Conservation (phyloP, 2,329 filamentous ascomycete species). For the Diaporthe vaccinii region DNA sequence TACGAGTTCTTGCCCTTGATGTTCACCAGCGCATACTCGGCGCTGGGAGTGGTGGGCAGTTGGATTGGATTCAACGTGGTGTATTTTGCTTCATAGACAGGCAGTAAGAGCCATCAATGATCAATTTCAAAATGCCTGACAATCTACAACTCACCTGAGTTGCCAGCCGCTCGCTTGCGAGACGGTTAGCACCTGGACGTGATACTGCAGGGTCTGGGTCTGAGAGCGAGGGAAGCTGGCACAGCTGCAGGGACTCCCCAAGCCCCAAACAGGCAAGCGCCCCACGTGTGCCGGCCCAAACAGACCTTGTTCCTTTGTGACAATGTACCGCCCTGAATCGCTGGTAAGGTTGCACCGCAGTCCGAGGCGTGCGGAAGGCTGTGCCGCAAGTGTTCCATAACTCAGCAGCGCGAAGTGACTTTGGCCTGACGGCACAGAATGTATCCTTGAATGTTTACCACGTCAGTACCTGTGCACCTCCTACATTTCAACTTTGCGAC, state of each 20-base stretch:
- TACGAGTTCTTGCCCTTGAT: constrained; percentile 95
- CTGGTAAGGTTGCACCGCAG: constrained; percentile 30
- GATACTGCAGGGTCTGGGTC: not conserved
- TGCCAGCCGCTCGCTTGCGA: not conserved
- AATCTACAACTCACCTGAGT: not conserved
- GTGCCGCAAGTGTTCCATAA: constrained; percentile 26
- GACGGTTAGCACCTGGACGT: not conserved
- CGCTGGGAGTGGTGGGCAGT: constrained; percentile 93
- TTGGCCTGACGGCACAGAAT: constrained; percentile 3
- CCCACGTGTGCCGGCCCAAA: constrained; percentile 31
- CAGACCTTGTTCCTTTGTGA: not conserved
- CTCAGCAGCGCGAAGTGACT: constrained; percentile 30
- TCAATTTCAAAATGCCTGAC: not conserved
- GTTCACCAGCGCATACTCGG: constrained; percentile 96
- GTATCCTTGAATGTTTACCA: constrained; percentile 27
- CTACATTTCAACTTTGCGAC: not conserved
- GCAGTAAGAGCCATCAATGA: not conserved
- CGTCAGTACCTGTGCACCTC: constrained; percentile 31
- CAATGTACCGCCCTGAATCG: constrained; percentile 32
- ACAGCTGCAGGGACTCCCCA: constrained; percentile 10
- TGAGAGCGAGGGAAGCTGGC: not conserved
- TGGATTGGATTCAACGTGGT: constrained; percentile 96
- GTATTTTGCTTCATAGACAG: constrained; percentile 75
- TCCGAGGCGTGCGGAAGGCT: not conserved
- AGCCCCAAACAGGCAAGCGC: constrained; percentile 20